A percentile compares a stretch with the other conserved stretches of the same genome.
phyloP scores from a whole-genome alignment of 2,329 filamentous ascomycete genomes.

The Thielaviopsis euricoi region DNA sequence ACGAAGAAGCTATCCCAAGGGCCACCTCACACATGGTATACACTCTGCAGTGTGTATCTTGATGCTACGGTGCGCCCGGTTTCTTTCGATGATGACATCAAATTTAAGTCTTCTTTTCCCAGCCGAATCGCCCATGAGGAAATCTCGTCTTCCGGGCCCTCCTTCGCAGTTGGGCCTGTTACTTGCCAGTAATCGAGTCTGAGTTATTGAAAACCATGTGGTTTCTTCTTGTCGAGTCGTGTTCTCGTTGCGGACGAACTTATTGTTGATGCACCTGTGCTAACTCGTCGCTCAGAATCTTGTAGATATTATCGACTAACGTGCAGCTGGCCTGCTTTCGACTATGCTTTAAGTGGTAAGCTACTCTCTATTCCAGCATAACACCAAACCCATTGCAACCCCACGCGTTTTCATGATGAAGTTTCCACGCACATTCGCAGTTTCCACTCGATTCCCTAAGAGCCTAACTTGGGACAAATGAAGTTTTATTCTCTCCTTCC shows the following conservation, averaged over 20 bases:
- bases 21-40: too few species aligned
- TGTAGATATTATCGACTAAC: background rate
- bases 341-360: background rate
- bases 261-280: background rate
- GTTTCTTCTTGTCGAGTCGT: slow-evolving; percentile 1
- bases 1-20: too few species aligned
- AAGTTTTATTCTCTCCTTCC: slow-evolving; percentile 51
- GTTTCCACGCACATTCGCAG: slow-evolving; percentile 65
- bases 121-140: slow-evolving; percentile 81
- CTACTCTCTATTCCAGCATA: background rate
- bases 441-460: slow-evolving; percentile 66
- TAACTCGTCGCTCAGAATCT: background rate
- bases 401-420: slow-evolving; percentile 43
- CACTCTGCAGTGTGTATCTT: too few species aligned
- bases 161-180: slow-evolving; percentile 45
- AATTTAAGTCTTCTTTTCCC: slow-evolving; percentile 69
- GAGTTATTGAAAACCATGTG: slow-evolving; percentile 27
- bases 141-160: slow-evolving; percentile 49
- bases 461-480: slow-evolving; percentile 54
- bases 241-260: slow-evolving; percentile 12
- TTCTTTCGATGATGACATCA: slow-evolving; percentile 52
- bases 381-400: background rate
- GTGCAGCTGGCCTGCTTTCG: background rate
- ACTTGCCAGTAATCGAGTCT: slow-evolving; percentile 87
- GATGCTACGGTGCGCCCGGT: too few species aligned